Evolutionary conservation across 805 yeast species (phyloP).

Genomic region (Tetrapisispora pingtungensis): DNA sequence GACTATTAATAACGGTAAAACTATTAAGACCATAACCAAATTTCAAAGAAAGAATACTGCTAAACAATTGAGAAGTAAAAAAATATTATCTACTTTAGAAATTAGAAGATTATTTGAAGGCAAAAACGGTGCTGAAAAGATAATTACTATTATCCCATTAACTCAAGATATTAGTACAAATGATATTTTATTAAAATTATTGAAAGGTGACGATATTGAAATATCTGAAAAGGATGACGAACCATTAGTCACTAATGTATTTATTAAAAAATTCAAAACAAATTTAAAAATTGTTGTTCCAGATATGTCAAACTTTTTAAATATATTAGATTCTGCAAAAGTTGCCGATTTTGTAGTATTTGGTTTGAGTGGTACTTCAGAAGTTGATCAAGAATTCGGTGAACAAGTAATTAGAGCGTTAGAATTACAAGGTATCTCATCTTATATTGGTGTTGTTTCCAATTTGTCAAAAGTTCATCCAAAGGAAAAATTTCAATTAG

Average conservation of each 20-base stretch:
- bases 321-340: constrained; percentile 77
- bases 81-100: constrained; percentile 49
- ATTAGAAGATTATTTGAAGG: constrained; percentile 73
- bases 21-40: constrained; percentile 31
- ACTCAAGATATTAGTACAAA: constrained; percentile 56
- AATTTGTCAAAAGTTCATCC: constrained; percentile 59
- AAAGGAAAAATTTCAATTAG: constrained; percentile 67
- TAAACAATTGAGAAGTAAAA: constrained; percentile 65
- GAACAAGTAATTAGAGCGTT: constrained; percentile 84
- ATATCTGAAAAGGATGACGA: constrained; percentile 17
- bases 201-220: constrained; percentile 32
- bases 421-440: constrained; percentile 85
- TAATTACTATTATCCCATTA: constrained; percentile 71
- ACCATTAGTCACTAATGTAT: constrained; percentile 44
- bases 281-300: constrained; percentile 66
- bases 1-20: constrained; percentile 31
- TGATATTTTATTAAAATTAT: constrained; percentile 43
- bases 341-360: constrained; percentile 83
- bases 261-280: constrained; percentile 60
- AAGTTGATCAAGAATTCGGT: constrained; percentile 70
- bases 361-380: constrained; percentile 78
- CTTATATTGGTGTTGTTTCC: constrained; percentile 68
- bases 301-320: constrained; percentile 51
- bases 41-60: constrained; percentile 68
- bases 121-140: constrained; percentile 67